Base-by-base conservation (phyloP, 805 yeast species). In the Candida arabinofermentans region DNA sequence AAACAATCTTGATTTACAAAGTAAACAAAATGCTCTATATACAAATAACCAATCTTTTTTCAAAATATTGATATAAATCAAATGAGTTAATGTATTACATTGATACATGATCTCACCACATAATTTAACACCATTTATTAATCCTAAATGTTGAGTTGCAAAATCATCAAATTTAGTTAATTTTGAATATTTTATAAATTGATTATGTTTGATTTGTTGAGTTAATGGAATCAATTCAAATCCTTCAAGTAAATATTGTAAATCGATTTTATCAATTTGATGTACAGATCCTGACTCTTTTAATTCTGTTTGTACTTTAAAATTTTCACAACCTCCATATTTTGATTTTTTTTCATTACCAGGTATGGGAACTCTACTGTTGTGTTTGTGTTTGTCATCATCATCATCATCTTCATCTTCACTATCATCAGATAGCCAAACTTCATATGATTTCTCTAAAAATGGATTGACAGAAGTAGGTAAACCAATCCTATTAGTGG, bases 11-110 rank as follows among this genome's bases (percentile, higher is more conserved):
- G 74, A 50, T 39, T 83, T 57, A 3, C 79, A 55, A 18, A 84
- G 55, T 2, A 77, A 40, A 8, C 76, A 57, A 48, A 79, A 78
- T 7, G 77, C 61, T 40, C 69, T 69, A 50, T 76, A 79, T 0
- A 86, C 84, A 13, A 66, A 34, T 5, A 56, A 50, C 88, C 88
- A 84, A 8, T 79, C 70, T 24, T 64, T 54, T 27, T 69, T 60
- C 32, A 74, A 51, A 3, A 83, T 55, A 42, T 69, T 68, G 9
- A 74, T 30, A 47, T 80, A 82, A 26, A 84, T 55, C 16, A 81
- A 57, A 10, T 66, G 64, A 24, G 60, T 66, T 34, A 80, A 51
- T 34, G 66, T 64, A 23, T 48, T 47, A 4, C 51, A 21, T 26
- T 31, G 23, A 17, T 27, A 24, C 9, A 9, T 10, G 9, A 29